These are phyloP conservation scores for baker's yeast (Saccharomyces cerevisiae) DNA, from an alignment of 805 yeast species.

Conservation along the genomic window DNA sequence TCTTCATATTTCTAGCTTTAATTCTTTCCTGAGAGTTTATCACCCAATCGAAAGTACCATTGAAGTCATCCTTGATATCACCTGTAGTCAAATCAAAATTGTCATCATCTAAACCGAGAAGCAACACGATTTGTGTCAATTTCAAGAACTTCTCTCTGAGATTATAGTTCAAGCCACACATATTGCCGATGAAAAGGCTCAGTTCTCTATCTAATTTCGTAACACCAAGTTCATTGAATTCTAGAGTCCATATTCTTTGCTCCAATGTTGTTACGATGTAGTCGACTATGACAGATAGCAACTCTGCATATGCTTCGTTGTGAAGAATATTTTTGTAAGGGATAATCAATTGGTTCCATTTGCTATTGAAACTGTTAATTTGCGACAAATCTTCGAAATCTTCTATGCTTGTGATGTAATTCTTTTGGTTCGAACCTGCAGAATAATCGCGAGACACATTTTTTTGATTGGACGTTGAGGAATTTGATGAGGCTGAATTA, in stretches of 20 bases:
- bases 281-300: slow-evolving; percentile 44
- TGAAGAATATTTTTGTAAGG: slow-evolving; percentile 61
- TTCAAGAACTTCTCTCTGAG: slow-evolving; percentile 71
- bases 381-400: slow-evolving; percentile 32
- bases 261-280: slow-evolving; percentile 53
- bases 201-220: slow-evolving; percentile 76
- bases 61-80: slow-evolving; percentile 36
- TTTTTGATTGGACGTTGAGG: slow-evolving; percentile 9
- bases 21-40: slow-evolving; percentile 68
- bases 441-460: slow-evolving; percentile 18
- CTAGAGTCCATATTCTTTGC: slow-evolving; percentile 56
- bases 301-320: slow-evolving; percentile 40
- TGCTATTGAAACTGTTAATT: slow-evolving; percentile 44
- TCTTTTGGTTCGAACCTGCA: slow-evolving; percentile 8
- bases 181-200: slow-evolving; percentile 60
- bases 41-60: slow-evolving; percentile 51
- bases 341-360: slow-evolving; percentile 55
- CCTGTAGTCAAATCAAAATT: slow-evolving; percentile 31
- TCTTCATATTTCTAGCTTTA: slow-evolving; percentile 50
- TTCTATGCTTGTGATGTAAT: slow-evolving; percentile 23
- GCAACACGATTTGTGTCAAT: slow-evolving; percentile 75
- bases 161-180: slow-evolving; percentile 64
- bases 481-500: background rate
- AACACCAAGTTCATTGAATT: slow-evolving; percentile 76
- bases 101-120: slow-evolving; percentile 74